phyloP scores from a whole-genome alignment of 2,329 filamentous ascomycete genomes.

The Microsporum canis region DNA sequence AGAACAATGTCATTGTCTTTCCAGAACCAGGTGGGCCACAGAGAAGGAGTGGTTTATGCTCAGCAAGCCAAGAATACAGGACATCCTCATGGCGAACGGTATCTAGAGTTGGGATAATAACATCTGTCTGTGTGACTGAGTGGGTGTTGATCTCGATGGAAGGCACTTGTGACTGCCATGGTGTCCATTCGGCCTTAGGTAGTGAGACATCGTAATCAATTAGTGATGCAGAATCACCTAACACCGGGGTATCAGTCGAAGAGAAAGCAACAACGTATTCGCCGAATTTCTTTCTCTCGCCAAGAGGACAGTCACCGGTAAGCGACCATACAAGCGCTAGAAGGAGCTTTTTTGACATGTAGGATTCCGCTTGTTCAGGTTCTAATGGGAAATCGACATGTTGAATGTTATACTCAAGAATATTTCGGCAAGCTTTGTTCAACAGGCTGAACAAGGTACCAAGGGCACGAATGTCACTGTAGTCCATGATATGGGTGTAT shows the following conservation, averaged over 20 bases:
- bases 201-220: constrained; percentile 92
- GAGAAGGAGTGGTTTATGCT: constrained; percentile 92
- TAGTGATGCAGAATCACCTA: constrained; percentile 68
- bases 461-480: constrained; percentile 78
- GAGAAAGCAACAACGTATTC: constrained; percentile 72
- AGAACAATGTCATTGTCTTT: constrained; percentile 99
- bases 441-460: constrained; percentile 90
- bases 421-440: constrained; percentile 83
- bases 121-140: constrained; percentile 92
- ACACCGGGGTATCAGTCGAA: constrained; percentile 70
- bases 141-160: constrained; percentile 96
- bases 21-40: constrained; percentile 96
- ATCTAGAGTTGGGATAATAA: constrained; percentile 94
- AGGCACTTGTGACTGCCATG: constrained; percentile 92
- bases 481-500: constrained; percentile 97
- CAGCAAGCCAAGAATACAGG: constrained; percentile 97
- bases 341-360: constrained; percentile 84
- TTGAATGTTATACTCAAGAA: constrained; percentile 91
- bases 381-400: constrained; percentile 91
- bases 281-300: constrained; percentile 79
- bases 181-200: constrained; percentile 76
- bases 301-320: constrained; percentile 83
- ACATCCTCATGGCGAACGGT: constrained; percentile 97
- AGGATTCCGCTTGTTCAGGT: constrained; percentile 77
- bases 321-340: constrained; percentile 91